These are phyloP conservation scores for Parascedosporium putredinis DNA, from an alignment of 2,329 filamentous ascomycete genomes.

Conservation along the genomic window DNA sequence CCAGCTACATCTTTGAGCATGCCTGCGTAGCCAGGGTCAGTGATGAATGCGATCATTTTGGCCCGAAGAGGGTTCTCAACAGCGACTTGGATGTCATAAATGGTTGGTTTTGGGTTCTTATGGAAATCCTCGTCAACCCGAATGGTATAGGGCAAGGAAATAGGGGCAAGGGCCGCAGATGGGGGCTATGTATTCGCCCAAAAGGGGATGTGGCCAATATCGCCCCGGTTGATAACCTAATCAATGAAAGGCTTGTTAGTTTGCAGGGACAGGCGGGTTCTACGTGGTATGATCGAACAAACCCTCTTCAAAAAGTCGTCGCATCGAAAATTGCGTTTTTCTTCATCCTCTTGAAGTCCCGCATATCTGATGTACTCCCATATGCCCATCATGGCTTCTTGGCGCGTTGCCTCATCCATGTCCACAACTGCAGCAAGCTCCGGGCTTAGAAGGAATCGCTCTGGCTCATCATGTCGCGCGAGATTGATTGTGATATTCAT, in stretches of 20 bases:
- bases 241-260: neutral
- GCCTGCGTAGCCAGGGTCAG: conserved; percentile 58
- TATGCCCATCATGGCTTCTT: conserved; percentile 79
- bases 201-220: conserved; percentile 77
- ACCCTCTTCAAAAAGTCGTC: conserved; percentile 74
- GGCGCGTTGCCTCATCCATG: conserved; percentile 74
- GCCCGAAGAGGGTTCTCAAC: conserved; percentile 73
- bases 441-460: conserved; percentile 71
- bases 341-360: conserved; percentile 85
- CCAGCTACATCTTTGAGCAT: conserved; percentile 66
- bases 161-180: conserved; percentile 72
- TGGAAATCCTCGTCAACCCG: conserved; percentile 81
- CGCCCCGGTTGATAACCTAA: conserved; percentile 63
- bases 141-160: conserved; percentile 84
- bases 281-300: conserved; percentile 18
- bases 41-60: conserved; percentile 53
- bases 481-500: conserved; percentile 85
- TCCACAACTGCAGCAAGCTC: conserved; percentile 77
- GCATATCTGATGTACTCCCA: conserved; percentile 91
- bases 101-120: conserved; percentile 61
- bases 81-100: conserved; percentile 82
- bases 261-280: conserved; percentile 17
- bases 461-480: conserved; percentile 71
- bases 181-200: conserved; percentile 71
- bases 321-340: conserved; percentile 85